These are phyloP conservation scores for Diplodia sapinea DNA, from an alignment of 2,329 filamentous ascomycete genomes.

Conservation along the genomic window DNA sequence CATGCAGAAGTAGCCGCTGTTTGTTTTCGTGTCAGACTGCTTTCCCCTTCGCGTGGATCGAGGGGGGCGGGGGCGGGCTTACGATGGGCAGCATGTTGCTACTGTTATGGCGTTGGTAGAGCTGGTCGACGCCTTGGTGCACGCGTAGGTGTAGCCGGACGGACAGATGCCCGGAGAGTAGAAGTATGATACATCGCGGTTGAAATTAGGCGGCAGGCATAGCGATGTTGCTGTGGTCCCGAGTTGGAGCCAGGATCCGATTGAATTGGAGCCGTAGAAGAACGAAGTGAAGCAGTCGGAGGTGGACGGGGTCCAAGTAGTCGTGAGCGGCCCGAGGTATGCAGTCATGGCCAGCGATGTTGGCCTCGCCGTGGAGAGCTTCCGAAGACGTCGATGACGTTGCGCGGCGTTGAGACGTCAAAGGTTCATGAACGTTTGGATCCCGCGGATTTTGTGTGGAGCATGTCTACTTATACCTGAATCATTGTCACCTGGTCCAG, in stretches of 20 bases:
- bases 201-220: conserved; percentile 5
- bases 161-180: conserved; percentile 15
- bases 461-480: neutral
- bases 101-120: neutral
- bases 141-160: conserved; percentile 12
- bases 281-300: neutral
- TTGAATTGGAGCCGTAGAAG: conserved; percentile 1
- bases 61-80: neutral
- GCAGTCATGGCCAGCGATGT: conserved; percentile 1
- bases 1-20: conserved; percentile 8
- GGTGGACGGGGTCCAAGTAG: conserved; percentile 1
- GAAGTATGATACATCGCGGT: neutral
- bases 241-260: neutral
- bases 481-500: neutral
- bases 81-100: conserved; percentile 12
- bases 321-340: neutral
- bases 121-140: neutral
- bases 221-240: neutral
- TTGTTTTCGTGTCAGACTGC: too few relatives aligned
- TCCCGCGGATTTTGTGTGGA: neutral
- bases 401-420: neutral
- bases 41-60: too few relatives aligned
- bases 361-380: too few relatives aligned
- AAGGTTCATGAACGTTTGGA: neutral
- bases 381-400: neutral